Evolutionary conservation across 1,139 yeast genomes (phyloP), one percentile per base, ranked within the genome.

Genomic region (Yamadazyma sp.): DNA sequence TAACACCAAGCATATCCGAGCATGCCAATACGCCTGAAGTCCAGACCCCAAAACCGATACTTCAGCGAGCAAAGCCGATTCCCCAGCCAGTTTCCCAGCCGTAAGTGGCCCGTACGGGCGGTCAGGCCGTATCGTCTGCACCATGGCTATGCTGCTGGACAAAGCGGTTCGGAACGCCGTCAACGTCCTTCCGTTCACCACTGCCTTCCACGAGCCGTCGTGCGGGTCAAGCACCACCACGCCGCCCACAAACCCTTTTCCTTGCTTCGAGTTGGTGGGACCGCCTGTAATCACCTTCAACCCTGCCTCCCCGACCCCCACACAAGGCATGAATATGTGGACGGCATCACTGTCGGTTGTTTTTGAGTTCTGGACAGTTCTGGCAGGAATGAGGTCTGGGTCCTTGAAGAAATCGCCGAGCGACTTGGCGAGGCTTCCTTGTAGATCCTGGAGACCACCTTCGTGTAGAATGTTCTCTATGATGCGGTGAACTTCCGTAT

Each of bases 101-200:
- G n/a, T n/a, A n/a, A n/a, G n/a, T n/a, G n/a, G n/a, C n/a, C 31
- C 31, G 5, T 44, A 45, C 7, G 18, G 12, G 17, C 11, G 14
- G 5, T 41, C 17, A 2, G 40, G 36, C 17, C 46, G 46, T 29
- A 74, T 58, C 2, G 63, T 64, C 39, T 65, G 69, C 10, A 60
- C 59, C 44, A 81, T 55, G 0, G 79, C 77, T 14, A 80, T 55
- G 7, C 75, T 64, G 23, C 79, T 71, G 18, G 82, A 79, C 45
- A 83, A 61, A 0, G 87, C 87, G 1, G 89, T 83, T 51, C 88
- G 64, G 48, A 82, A 81, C 0, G 85, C 87, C 1, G 89, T 83
- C 28, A 81, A 57, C 0, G 79, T 69, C 36, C 69, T 66, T 3
- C 85, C 87, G 51, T 80, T 81, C 31, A 82, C 54, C 3, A 81